Base-by-base conservation (phyloP, 805 yeast species). In the Clavispora fructus region DNA sequence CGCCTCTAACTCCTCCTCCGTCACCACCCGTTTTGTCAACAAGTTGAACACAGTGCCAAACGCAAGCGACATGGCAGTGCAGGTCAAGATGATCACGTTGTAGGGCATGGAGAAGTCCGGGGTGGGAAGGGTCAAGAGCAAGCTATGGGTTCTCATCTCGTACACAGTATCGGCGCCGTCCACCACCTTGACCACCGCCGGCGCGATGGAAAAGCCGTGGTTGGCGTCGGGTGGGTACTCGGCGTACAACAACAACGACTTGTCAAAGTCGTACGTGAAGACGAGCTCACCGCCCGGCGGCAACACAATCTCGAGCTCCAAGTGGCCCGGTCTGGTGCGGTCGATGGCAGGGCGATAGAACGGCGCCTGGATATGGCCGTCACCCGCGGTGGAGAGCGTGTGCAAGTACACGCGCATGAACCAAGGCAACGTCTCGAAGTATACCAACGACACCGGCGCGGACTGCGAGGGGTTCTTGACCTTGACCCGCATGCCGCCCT, bases 201-300 rank as follows among this genome's bases (percentile, higher is more conserved):
- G 96, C 23, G 94, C 94, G 39, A 94, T 81, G 48, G 91, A 92
- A 65, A 94, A 94, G 0, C 99, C 99, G 57, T 94, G 97, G 62
- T 94, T 94, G 2, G 99, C 98, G 71, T 94, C 99, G 1, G 99
- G 99, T n/a, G 99, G 99, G 59, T 94, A 94, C 62, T 94, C 98
- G 3, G 90, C 86, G 50, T 87, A 82, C 47, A 84, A 76, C 28
- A 94, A 73, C 61, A 94, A 73, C 0, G 96, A 82, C 63, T 91
- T 94, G 61, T 94, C 98, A 60, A 92, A 91, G 46, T 83, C 79
- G 61, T 87, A 87, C 3, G 85, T 80, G 43, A 89, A 54, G 1
- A 84, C 75, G 39, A 86, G 62, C 7, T 82, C 73, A 12, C 82
- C 73, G 2, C 71, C 59, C 2, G 91, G 77, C 0, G 97, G 97